Percentiles rank a stretch among this genome's conserved stretches.
Evolutionary conservation across 106 monocot species (phyloP).

Genomic region (Dendrobium officinale): DNA sequence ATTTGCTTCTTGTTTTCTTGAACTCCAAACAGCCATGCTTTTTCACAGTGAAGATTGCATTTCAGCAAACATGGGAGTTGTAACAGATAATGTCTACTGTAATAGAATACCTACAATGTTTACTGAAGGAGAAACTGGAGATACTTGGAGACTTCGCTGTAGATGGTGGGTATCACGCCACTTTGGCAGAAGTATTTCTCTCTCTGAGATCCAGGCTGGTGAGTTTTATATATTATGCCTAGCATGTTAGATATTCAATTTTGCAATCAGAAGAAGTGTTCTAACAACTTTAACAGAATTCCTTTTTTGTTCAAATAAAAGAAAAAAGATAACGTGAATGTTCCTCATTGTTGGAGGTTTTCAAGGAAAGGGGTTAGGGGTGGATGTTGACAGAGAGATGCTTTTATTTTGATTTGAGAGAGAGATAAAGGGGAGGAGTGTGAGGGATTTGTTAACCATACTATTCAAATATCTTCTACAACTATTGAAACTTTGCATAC

Average conservation of each 20-base stretch:
- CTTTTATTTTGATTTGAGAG: too few relatives aligned
- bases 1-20: slow-evolving; percentile 49
- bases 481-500: too few relatives aligned
- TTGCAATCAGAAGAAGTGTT: too few relatives aligned
- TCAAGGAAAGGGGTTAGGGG: too few relatives aligned
- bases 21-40: slow-evolving; percentile 12
- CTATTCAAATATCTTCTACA: too few relatives aligned
- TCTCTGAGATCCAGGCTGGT: slow-evolving; percentile 42
- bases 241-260: slow-evolving; percentile 21
- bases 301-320: neutral
- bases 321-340: neutral
- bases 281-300: too few relatives aligned
- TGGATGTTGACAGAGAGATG: too few relatives aligned
- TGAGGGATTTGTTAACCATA: too few relatives aligned
- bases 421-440: too few relatives aligned
- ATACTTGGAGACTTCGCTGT: slow-evolving; percentile 45
- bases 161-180: slow-evolving; percentile 62
- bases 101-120: slow-evolving; percentile 23
- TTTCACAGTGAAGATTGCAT: slow-evolving; percentile 37
- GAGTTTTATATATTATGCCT: neutral
- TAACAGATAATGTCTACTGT: neutral
- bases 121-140: slow-evolving; percentile 12
- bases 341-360: neutral
- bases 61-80: slow-evolving; percentile 24
- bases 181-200: slow-evolving; percentile 31